Evolutionary conservation across 768 basidiomycete species (phyloP).

Genomic region (Suillus alpinus): DNA sequence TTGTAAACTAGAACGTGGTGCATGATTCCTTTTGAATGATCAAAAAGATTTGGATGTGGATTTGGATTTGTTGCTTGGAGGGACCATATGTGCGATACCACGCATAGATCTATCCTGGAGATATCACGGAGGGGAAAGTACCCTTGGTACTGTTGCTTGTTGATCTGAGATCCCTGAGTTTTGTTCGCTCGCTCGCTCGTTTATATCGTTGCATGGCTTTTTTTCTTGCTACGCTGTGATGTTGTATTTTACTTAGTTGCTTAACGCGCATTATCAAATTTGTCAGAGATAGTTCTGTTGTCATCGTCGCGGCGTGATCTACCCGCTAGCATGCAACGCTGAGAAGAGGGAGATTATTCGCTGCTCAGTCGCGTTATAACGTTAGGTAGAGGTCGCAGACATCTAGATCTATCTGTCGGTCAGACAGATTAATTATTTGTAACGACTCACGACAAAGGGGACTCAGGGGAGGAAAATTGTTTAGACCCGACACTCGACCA

Average conservation of each 20-base stretch:
- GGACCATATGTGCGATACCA: constrained; percentile 1
- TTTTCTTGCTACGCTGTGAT: not conserved
- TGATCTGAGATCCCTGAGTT: not conserved
- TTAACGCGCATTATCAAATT: not conserved
- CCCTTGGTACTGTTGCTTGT: not conserved
- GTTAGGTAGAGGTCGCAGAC: not conserved
- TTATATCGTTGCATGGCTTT: not conserved
- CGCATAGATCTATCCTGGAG: not conserved
- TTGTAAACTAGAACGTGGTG: constrained; percentile 6
- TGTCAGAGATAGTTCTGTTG: not conserved
- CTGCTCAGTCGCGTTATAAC: not conserved
- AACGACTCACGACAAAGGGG: too few species aligned
- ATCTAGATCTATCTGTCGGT: not conserved
- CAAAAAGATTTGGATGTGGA: not conserved
- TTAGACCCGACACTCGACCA: not conserved
- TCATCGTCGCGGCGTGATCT: not conserved
- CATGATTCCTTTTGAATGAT: not conserved
- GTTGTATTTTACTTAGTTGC: not conserved
- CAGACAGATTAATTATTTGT: not conserved
- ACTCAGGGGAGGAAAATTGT: too few species aligned
- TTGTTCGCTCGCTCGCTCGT: too few species aligned
- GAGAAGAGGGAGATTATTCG: not conserved
- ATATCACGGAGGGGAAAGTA: not conserved
- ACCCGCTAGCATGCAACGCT: not conserved
- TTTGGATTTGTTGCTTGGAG: not conserved